phyloP scores from a whole-genome alignment of 2,329 filamentous ascomycete species.

The Teratosphaeria nubilosa region DNA sequence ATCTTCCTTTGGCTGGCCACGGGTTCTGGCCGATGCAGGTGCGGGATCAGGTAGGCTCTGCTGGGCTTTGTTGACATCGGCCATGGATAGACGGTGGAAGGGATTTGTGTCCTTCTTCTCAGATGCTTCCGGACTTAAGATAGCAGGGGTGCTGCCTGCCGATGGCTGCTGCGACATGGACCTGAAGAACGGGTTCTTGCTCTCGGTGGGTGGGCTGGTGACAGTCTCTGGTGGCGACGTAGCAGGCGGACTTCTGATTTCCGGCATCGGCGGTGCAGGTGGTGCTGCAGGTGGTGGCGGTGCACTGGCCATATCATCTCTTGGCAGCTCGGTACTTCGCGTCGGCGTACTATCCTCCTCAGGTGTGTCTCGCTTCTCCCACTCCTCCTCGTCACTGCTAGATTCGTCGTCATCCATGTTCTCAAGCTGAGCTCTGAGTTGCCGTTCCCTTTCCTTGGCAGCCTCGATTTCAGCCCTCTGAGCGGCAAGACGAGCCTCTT shows the following conservation, averaged over 20 bases:
- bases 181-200: constrained; percentile 90
- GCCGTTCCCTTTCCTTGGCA: constrained; percentile 78
- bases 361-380: constrained; percentile 33
- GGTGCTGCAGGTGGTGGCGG: constrained; percentile 31
- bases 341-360: constrained; percentile 50
- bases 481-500: constrained; percentile 72
- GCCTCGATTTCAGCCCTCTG: constrained; percentile 88
- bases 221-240: constrained; percentile 16
- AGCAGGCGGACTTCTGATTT: constrained; percentile 10
- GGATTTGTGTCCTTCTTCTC: constrained; percentile 67
- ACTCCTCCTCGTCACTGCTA: constrained; percentile 51
- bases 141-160: constrained; percentile 34
- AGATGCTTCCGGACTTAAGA: constrained; percentile 30
- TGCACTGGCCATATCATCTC: constrained; percentile 34
- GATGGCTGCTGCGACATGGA: constrained; percentile 57
- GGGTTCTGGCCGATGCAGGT: constrained; percentile 39
- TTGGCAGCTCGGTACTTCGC: constrained; percentile 45
- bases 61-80: constrained; percentile 44
- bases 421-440: constrained; percentile 82
- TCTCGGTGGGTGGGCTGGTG: constrained; percentile 52
- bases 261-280: constrained; percentile 13
- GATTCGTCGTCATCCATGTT: constrained; percentile 57
- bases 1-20: constrained; percentile 45
- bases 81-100: constrained; percentile 76
- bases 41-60: constrained; percentile 40